A percentile compares a stretch with the other conserved stretches of the same genome.
phyloP scores from a whole-genome alignment of 345 rosid species.

The Erysimum cheiranthoides region DNA sequence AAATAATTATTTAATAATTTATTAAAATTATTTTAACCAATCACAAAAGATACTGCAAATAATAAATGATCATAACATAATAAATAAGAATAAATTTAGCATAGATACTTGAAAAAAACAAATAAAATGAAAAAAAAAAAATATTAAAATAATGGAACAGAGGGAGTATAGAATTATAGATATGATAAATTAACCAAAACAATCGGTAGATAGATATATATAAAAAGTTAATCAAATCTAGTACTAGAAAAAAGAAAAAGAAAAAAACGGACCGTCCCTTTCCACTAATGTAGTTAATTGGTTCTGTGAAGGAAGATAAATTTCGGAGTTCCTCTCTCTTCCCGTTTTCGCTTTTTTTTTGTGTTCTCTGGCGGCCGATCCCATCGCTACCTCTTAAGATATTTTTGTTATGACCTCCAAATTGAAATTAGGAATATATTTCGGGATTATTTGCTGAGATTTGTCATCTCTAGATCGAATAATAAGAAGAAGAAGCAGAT shows the following conservation, averaged over 20 bases:
- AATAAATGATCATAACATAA: too few species aligned
- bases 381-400: slow-evolving; percentile 21
- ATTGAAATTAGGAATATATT: not conserved
- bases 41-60: too few species aligned
- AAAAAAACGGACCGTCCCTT: slow-evolving; percentile 34
- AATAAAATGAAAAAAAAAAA: too few species aligned
- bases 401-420: not conserved
- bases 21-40: too few species aligned
- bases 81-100: too few species aligned
- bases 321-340: slow-evolving; percentile 20
- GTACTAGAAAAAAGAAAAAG: not conserved
- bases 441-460: slow-evolving; percentile 9
- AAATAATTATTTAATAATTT: too few species aligned
- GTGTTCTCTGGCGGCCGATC: slow-evolving; percentile 36
- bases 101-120: too few species aligned
- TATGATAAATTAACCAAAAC: not conserved
- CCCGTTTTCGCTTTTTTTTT: not conserved
- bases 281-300: not conserved
- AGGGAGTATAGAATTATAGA: slow-evolving; percentile 7
- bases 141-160: too few species aligned
- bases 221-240: not conserved
- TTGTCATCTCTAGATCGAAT: slow-evolving; percentile 10
- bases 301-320: slow-evolving; percentile 26
- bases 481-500: not conserved
- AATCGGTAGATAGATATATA: not conserved